These are phyloP conservation scores for Kazachstania sp. DNA, from an alignment of 1,139 yeast species.

Conservation along the genomic window DNA sequence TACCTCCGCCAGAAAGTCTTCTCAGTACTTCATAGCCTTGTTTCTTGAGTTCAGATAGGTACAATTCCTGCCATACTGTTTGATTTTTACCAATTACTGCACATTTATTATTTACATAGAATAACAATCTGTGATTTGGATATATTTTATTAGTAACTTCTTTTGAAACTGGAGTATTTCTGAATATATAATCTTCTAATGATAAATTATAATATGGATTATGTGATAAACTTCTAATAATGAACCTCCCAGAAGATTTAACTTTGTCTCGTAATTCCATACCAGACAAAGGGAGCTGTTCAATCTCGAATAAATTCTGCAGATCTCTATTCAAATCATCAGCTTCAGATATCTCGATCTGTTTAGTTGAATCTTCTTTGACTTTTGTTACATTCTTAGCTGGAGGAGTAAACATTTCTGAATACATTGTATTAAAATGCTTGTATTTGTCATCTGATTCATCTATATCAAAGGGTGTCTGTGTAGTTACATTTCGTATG, in stretches of 20 bases:
- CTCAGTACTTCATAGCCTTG: constrained; percentile 63
- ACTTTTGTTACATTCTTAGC: background rate
- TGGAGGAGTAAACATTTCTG: constrained; percentile 19
- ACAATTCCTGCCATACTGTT: constrained; percentile 86
- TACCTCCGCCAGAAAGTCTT: constrained; percentile 89
- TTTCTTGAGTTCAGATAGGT: constrained; percentile 48
- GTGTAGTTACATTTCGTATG: background rate
- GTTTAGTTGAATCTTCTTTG: background rate
- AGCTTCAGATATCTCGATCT: constrained; percentile 10
- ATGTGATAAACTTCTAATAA: constrained; percentile 30
- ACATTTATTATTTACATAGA: constrained; percentile 74
- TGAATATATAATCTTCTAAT: constrained; percentile 70
- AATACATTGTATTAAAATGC: constrained; percentile 25
- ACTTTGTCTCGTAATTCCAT: constrained; percentile 13
- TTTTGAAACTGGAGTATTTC: constrained; percentile 44
- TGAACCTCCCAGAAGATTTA: constrained; percentile 19
- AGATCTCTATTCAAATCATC: constrained; percentile 25
- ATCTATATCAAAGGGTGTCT: constrained; percentile 17
- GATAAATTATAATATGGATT: constrained; percentile 76
- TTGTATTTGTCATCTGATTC: constrained; percentile 20
- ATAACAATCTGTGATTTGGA: constrained; percentile 44
- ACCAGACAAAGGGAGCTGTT: constrained; percentile 8
- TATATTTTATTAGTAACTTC: constrained; percentile 5
- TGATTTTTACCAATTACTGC: constrained; percentile 95
- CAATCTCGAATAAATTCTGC: constrained; percentile 11